Conservation (phyloP, 257 asterid species). For the Lycium barbarum region DNA sequence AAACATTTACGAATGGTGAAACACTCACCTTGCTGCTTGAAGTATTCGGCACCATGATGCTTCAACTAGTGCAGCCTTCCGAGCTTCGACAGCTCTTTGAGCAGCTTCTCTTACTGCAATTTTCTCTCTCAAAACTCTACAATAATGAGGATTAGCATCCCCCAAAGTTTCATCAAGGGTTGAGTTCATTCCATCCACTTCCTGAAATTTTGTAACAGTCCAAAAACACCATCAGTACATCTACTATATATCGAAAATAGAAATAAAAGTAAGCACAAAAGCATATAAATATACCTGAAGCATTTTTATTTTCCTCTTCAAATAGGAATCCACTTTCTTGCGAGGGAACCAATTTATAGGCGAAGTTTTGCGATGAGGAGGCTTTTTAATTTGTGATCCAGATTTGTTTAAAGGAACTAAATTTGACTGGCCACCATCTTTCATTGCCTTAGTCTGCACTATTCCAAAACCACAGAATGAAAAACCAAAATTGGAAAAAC, state of each 20-base stretch:
- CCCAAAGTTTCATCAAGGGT: constrained; percentile 98
- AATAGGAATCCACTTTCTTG: constrained; percentile 84
- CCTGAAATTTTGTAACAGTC: constrained; percentile 46
- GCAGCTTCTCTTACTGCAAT: constrained; percentile 96
- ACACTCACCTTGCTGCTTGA: constrained; percentile 71
- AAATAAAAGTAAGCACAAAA: background rate
- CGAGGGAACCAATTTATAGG: constrained; percentile 97
- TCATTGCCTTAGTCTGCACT: constrained; percentile 60
- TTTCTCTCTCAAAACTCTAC: constrained; percentile 79
- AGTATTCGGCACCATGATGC: constrained; percentile 98
- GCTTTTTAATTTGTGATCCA: constrained; percentile 87
- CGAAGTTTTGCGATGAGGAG: constrained; percentile 75
- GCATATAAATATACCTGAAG: constrained; percentile 66
- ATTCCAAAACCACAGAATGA: constrained; percentile 29
- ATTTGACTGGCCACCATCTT: constrained; percentile 65
- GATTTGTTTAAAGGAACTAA: constrained; percentile 65
- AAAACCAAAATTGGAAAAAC: constrained; percentile 1
- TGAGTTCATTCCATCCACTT: constrained; percentile 85
- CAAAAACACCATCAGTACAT: background rate
- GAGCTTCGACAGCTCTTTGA: constrained; percentile 78
- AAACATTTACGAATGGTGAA: background rate
- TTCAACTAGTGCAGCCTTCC: constrained; percentile 92
- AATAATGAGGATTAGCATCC: constrained; percentile 91
- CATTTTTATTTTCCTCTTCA: constrained; percentile 87
- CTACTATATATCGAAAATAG: background rate